Base-by-base conservation (phyloP, 768 basidiomycete genomes). In the Naematelia aurantialba region DNA sequence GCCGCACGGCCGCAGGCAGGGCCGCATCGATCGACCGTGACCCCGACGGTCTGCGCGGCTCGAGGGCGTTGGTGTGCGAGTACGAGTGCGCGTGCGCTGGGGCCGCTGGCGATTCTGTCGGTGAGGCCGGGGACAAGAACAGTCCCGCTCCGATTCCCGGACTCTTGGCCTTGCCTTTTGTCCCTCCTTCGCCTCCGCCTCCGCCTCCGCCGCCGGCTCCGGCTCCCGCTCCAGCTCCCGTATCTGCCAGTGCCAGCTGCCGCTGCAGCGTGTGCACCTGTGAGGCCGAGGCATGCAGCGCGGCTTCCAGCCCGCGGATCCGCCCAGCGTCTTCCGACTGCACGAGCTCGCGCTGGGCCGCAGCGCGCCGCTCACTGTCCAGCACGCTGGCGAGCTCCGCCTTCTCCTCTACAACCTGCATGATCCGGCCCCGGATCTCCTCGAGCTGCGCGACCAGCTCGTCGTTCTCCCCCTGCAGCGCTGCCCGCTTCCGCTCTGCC, bases 391-490 rank as follows among this genome's bases (percentile, higher is more conserved):
- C 52, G 26, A 52, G 24, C 17, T 52, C 52, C 17, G 30, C 52
- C 55, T 74, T 72, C 60, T 76, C 73, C 54, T 74, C 70, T 69
- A 72, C 69, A 3, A 72, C 54, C 34, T 63, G 60, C 13, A 69
- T 65, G n/a, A 75, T 68, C 52, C 65, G 68, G n/a, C 63, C 69
- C 44, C 74, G 55, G 11, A 77, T 67, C 58, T 77, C 76, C 55
- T 75, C 72, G 31, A 77, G 57, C 58, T 75, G 76, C 19, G 46
- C 58, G 10, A 77, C 57, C 14, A 77, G 51, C 26, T 69, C 70
- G 30, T 60, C 70, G 46, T 77, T 77, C 55, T 77, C 76, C 45
- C 45, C 49, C 44, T 74, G 69, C 24, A 77, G 52, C 0, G 67
- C 72, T 13, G 54, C 31, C n/a, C 64, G 58, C 27, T 72, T 65